Evolutionary conservation across 164 flowering plant genomes (phyloP).

Genomic region (Stephania cephalantha): DNA sequence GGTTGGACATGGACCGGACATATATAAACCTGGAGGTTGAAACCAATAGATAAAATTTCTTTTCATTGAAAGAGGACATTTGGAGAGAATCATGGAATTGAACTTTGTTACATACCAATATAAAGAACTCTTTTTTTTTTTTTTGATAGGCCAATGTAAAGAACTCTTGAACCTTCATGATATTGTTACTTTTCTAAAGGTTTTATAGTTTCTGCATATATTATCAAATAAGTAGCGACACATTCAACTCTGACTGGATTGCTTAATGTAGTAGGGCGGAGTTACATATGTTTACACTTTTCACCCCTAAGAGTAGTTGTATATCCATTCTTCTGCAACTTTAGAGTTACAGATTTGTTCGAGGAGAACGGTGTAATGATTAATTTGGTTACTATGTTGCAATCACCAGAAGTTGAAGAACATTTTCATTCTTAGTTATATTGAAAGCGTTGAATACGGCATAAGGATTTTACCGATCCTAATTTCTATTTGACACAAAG

Average conservation of each 20-base stretch:
- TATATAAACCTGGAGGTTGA: neutral
- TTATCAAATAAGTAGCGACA: too few relatives aligned
- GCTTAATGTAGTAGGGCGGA: neutral
- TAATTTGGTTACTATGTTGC: neutral
- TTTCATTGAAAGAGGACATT: neutral
- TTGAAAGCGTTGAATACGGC: neutral
- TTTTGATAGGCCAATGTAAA: neutral
- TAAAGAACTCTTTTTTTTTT: neutral
- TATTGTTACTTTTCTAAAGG: neutral
- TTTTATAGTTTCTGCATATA: neutral
- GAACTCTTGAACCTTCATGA: neutral
- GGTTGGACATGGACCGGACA: too few relatives aligned
- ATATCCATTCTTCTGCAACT: neutral
- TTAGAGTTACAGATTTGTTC: neutral
- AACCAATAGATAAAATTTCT: neutral
- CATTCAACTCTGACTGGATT: neutral
- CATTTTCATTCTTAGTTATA: neutral
- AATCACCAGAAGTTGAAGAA: neutral
- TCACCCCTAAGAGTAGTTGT: neutral
- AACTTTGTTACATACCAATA: neutral
- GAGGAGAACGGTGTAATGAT: neutral
- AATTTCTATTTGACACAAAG: neutral
- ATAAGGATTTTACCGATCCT: neutral
- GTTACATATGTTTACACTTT: neutral
- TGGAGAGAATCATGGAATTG: neutral